Base-by-base conservation (phyloP, 2,329 filamentous ascomycete species). In the Nemania abortiva region DNA sequence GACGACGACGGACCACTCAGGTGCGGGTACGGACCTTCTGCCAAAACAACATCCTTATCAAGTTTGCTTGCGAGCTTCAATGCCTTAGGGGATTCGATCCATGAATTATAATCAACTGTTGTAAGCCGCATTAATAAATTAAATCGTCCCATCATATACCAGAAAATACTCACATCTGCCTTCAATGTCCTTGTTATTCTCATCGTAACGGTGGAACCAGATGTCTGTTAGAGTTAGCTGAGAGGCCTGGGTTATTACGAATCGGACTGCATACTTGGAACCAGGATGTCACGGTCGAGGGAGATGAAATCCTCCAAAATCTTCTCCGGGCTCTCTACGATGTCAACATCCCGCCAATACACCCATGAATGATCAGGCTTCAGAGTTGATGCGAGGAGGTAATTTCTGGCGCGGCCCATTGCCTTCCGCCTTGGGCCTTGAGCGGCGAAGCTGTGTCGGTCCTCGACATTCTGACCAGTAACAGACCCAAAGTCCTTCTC, bases 311-410 rank as follows among this genome's bases (percentile, higher is more conserved):
- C 96, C 83, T 99, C 95, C 39, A 99, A 85, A 70, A 99, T 97
- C 77, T 88, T 91, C 72, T 88, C 87, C 1, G 95, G 94, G 79
- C 92, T 97, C 78, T 99, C 95, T 55, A 93, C 90, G 75, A 99
- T 98, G 81, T 99, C 96, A 58, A 97, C 95, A 80, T 99, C 96
- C 69, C 96, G 90, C 96, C 96, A 99, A 81, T 98, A 98, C 9
- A 98, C 95, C 96, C 96, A 99, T 9, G 94, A 95, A 79, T 99
- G 96, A 70, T 98, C 94, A 0, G 94, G 90, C 84, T 97, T 97
- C 76, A 99, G 79, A 2, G 96, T 91, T 0, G 93, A 86, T 37
- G 90, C 89, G 1, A 99, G 88, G 22, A 99, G 86, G 81, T 97
- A 99, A 81, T 99, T 99, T 75, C 96, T 89, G 31, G 96, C 96